Evolutionary conservation across 108 stramenopile species (phyloP), one percentile per base, ranked within the genome.

Genomic region (Fistulifera solaris): DNA sequence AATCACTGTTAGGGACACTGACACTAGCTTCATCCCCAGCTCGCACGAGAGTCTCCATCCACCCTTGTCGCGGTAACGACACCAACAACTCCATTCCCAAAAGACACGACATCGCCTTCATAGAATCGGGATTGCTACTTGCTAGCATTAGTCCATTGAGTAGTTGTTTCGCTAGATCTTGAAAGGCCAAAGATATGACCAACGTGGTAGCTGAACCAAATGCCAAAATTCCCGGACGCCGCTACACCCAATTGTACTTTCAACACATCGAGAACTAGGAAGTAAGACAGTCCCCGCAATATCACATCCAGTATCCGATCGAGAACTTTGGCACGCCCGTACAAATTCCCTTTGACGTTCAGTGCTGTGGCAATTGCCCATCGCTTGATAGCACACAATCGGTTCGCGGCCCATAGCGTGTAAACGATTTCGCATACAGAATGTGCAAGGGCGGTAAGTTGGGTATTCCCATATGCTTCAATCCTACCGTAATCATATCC

Each of bases 91-190:
- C 48, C 48, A 38, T 67, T 52, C 28, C 70, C 59, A 66, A 68
- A 59, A 51, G 63, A 52, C 42, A 80, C 70, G 21, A 52, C 47
- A 58, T 87, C 85, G 15, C 81, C 85, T 54, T 72, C 79, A 56
- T 68, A 77, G 51, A 81, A 62, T 44, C 76, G 71, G 40, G 12
- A 28, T 83, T 71, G 17, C 67, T 67, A 16, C 75, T 41, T 15
- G 75, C 61, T 47, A 83, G 64, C 15, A 71, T 50, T 21, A 87
- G 38, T 12, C 82, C 86, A 67, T 67, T 66, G 22, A 88, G 56
- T 14, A 82, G 0, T 48, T 85, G 68, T 38, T 60, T 48, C 31
- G 71, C 73, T 17, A 84, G 55, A 44, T 72, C 83, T 58, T 80
- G 72, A 13, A 70, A 67, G 6, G 83, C 83, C 35, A 84, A 40